A percentile compares a stretch with the other conserved stretches of the same genome.
Evolutionary conservation across 257 asterid species (phyloP).

Genomic region (Fraxinus quadrangulata): DNA sequence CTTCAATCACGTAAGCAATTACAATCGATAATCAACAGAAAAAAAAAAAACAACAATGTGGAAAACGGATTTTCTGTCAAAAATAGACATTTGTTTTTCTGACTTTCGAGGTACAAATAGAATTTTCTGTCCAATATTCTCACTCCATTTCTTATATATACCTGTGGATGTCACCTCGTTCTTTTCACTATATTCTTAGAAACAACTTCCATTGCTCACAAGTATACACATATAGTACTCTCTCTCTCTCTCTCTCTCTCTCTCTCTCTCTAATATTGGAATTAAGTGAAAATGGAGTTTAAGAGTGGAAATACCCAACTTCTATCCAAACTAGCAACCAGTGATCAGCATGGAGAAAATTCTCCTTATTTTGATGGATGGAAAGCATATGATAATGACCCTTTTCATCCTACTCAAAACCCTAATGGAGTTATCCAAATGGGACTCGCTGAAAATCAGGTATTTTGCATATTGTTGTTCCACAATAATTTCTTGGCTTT

Average conservation of each 20-base stretch:
- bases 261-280: neutral
- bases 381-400: conserved; percentile 80
- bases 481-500: neutral
- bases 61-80: neutral
- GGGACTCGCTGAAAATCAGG: conserved; percentile 97
- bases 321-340: conserved; percentile 58
- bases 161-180: neutral
- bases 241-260: neutral
- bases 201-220: neutral
- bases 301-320: conserved; percentile 29
- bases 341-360: conserved; percentile 74
- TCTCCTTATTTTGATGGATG: conserved; percentile 89
- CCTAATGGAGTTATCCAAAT: conserved; percentile 81
- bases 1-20: conserved; percentile 36
- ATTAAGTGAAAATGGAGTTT: conserved; percentile 34
- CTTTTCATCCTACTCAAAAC: conserved; percentile 63
- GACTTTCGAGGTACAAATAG: conserved; percentile 48
- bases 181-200: neutral
- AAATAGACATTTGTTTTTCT: conserved; percentile 18
- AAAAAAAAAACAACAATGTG: neutral
- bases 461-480: neutral
- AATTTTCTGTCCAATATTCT: conserved; percentile 36
- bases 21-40: conserved; percentile 22
- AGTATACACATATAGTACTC: neutral
- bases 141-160: conserved; percentile 36